A percentile compares a stretch with the other conserved stretches of the same genome.
These are phyloP conservation scores for Suhomyces choctaworum DNA, from an alignment of 1,139 yeast species.

Conservation along the genomic window DNA sequence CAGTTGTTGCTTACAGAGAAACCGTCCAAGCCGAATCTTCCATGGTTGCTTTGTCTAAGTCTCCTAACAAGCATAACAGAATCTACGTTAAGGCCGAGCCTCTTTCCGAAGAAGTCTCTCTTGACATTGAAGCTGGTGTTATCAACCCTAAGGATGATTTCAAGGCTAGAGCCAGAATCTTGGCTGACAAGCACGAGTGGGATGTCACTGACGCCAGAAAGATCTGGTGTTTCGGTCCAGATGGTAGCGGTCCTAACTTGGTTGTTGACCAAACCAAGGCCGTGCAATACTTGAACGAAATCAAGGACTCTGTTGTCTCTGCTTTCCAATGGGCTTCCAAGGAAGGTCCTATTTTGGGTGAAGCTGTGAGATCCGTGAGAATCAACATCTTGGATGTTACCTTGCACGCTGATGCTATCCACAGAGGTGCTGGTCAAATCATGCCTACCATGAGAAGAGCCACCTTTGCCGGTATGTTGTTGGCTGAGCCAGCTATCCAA, in stretches of 20 bases:
- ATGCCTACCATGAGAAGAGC: constrained; percentile 99
- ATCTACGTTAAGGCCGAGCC: constrained; percentile 97
- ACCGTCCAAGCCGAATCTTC: constrained; percentile 93
- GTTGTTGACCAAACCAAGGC: constrained; percentile 99
- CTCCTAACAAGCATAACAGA: constrained; percentile 99
- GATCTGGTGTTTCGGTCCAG: constrained; percentile 99
- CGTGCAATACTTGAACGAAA: constrained; percentile 97
- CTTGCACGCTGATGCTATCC: constrained; percentile 99
- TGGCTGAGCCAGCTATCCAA: constrained; percentile 98
- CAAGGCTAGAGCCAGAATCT: constrained; percentile 98
- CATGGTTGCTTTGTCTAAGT: constrained; percentile 95
- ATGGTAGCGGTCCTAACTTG: constrained; percentile 97
- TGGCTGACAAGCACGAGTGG: constrained; percentile 99
- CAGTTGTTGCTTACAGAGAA: constrained; percentile 99
- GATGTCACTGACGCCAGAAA: constrained; percentile 99
- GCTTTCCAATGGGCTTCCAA: constrained; percentile 99
- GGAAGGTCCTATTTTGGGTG: constrained; percentile 99
- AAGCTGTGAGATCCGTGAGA: constrained; percentile 93
- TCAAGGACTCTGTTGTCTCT: constrained; percentile 99
- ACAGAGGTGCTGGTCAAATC: constrained; percentile 99
- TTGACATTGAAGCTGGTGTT: constrained; percentile 91
- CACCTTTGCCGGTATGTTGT: constrained; percentile 95
- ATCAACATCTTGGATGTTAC: constrained; percentile 98
- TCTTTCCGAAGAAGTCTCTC: constrained; percentile 86
- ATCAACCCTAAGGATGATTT: constrained; percentile 96